A percentile compares a stretch with the other conserved stretches of the same genome.
Evolutionary conservation across 1,284 basidiomycete genomes (phyloP).

Genomic region (Papiliotrema fonsecae): DNA sequence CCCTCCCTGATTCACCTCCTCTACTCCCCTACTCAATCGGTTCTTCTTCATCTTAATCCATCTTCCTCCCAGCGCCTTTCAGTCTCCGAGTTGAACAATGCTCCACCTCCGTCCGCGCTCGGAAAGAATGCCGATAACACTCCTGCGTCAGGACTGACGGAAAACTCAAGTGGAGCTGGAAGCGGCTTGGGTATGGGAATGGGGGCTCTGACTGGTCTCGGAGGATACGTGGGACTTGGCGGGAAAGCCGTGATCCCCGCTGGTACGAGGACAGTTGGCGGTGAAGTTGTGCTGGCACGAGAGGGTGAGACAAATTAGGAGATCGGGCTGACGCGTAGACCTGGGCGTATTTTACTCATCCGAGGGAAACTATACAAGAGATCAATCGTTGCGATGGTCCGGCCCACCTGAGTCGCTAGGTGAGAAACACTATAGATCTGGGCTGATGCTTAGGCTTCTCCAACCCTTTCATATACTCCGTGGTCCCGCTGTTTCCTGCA

Average conservation of each 20-base stretch:
- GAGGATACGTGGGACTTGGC: constrained; percentile 83
- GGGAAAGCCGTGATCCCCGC: constrained; percentile 64
- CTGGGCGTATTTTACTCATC: constrained; percentile 66
- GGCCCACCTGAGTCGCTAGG: constrained; percentile 75
- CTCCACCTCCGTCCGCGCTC: constrained; percentile 61
- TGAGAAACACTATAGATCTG: constrained; percentile 36
- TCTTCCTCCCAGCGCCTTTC: constrained; percentile 54
- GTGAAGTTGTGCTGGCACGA: constrained; percentile 68
- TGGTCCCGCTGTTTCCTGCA: constrained; percentile 58
- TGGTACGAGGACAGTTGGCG: constrained; percentile 57
- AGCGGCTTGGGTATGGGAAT: constrained; percentile 17
- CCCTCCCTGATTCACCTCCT: constrained; percentile 54
- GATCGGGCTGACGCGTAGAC: constrained; percentile 50
- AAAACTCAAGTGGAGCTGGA: background rate
- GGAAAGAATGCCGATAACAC: too few relatives aligned
- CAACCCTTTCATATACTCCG: constrained; percentile 78
- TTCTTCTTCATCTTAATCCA: constrained; percentile 60
- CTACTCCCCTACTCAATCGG: constrained; percentile 65
- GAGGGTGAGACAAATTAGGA: constrained; percentile 60
- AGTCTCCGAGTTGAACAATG: constrained; percentile 69
- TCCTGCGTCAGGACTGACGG: too few relatives aligned
- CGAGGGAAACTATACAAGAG: constrained; percentile 62
- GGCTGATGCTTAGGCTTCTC: constrained; percentile 57
- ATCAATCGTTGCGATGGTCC: constrained; percentile 67
- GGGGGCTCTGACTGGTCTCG: constrained; percentile 63